Evolutionary conservation across 306 rosid genomes (phyloP).

Genomic region (Prunus padus): DNA sequence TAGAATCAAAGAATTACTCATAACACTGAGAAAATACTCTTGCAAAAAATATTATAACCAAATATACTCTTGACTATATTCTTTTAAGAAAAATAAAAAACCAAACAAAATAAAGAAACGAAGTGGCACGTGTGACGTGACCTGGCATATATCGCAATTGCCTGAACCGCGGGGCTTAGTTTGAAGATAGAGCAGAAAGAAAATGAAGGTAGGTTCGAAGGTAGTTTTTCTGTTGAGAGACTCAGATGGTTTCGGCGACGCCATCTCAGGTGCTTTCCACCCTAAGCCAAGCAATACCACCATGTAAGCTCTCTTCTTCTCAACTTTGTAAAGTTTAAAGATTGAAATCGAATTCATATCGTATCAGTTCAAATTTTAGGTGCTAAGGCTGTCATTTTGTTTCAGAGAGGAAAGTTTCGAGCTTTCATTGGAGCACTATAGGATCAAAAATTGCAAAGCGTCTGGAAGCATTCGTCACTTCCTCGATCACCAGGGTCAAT

Average conservation of each 20-base stretch:
- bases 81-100: background rate
- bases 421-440: conserved; percentile 62
- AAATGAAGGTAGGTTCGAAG: conserved; percentile 59
- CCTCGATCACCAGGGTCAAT: conserved; percentile 48
- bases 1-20: no score
- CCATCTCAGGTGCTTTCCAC: conserved; percentile 49
- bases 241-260: conserved; percentile 59
- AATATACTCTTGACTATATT: no score
- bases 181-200: background rate
- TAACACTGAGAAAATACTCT: no score
- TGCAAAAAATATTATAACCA: no score
- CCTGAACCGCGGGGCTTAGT: background rate
- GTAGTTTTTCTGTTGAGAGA: conserved; percentile 57
- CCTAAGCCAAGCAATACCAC: conserved; percentile 35
- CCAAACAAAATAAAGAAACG: background rate
- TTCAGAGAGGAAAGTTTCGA: conserved; percentile 61
- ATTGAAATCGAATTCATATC: background rate
- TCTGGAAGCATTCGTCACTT: conserved; percentile 61
- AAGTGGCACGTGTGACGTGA: background rate
- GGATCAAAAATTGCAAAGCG: conserved; percentile 55
- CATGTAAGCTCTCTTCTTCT: conserved; percentile 32
- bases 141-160: background rate
- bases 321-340: background rate
- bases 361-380: background rate
- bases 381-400: conserved; percentile 3